Evolutionary conservation across 371 early-diverging fungal genomes (phyloP).

Genomic region (Encephalitozoon romaleae): DNA sequence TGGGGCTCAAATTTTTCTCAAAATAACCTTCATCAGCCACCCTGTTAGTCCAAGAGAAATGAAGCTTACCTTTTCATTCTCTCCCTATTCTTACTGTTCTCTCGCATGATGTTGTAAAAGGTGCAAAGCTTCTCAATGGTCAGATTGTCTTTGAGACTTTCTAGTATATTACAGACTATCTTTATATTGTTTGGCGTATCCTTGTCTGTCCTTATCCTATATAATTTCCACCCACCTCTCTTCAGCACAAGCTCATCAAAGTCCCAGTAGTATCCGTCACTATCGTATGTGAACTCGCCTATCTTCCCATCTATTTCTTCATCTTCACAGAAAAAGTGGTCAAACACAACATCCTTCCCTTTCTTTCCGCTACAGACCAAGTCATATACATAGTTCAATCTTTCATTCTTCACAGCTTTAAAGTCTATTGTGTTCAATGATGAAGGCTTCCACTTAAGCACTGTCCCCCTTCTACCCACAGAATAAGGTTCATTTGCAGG

Average conservation of each 20-base stretch:
- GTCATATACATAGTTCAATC: not conserved
- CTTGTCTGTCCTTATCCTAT: constrained; percentile 77
- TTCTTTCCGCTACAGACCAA: constrained; percentile 17
- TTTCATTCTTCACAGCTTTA: constrained; percentile 43
- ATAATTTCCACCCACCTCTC: constrained; percentile 67
- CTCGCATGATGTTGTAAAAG: constrained; percentile 35
- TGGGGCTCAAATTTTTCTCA: not conserved
- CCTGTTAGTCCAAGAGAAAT: not conserved
- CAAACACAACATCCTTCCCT: constrained; percentile 29
- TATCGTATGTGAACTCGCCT: constrained; percentile 59
- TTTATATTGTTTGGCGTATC: constrained; percentile 68
- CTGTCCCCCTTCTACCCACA: constrained; percentile 72
- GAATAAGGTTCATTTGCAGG: constrained; percentile 71
- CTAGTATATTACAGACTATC: constrained; percentile 66
- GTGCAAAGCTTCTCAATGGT: constrained; percentile 62
- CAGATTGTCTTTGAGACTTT: constrained; percentile 70
- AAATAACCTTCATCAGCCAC: not conserved
- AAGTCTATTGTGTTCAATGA: constrained; percentile 92
- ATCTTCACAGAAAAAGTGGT: not conserved
- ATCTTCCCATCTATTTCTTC: constrained; percentile 43
- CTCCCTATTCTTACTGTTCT: constrained; percentile 40
- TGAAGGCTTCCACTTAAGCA: constrained; percentile 97
- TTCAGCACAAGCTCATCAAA: constrained; percentile 15
- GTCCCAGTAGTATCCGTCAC: constrained; percentile 40
- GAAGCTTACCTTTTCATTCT: not conserved